Conservation (phyloP, 805 yeast genomes). For the Suhomyces sp. region DNA sequence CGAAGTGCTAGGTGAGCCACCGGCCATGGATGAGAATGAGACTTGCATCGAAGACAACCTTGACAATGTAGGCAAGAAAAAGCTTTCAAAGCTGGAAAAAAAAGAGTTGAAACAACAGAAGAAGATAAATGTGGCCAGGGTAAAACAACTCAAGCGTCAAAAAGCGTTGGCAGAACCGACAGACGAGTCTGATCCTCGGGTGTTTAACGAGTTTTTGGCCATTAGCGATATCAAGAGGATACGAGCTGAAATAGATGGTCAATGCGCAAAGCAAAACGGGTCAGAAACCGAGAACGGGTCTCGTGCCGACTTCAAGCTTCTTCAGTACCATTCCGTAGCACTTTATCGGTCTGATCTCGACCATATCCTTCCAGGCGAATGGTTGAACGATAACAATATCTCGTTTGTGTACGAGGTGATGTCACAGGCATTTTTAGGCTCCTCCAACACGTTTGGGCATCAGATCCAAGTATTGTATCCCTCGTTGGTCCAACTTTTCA, state of each 20-base stretch:
- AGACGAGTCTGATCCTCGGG: not conserved
- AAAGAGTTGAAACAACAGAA: constrained; percentile 11
- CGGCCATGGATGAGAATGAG: not conserved
- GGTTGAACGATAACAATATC: constrained; percentile 73
- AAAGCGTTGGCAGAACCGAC: constrained; percentile 2
- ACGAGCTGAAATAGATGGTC: not conserved
- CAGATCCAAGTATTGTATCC: constrained; percentile 47
- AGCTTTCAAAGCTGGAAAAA: constrained; percentile 8
- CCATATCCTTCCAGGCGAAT: constrained; percentile 60
- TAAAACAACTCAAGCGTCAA: constrained; percentile 15
- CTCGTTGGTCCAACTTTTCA: constrained; percentile 59
- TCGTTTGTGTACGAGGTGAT: constrained; percentile 57
- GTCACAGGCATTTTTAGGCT: constrained; percentile 19
- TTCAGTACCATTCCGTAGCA: constrained; percentile 56
- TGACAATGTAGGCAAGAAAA: not conserved
- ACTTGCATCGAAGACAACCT: not conserved
- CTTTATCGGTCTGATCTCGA: constrained; percentile 57
- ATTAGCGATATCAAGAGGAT: constrained; percentile 17
- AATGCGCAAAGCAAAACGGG: constrained; percentile 2
- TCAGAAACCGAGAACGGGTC: constrained; percentile 13
- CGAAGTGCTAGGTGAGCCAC: not conserved
- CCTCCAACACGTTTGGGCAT: constrained; percentile 12
- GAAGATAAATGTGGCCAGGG: constrained; percentile 18
- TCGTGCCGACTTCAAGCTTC: constrained; percentile 25
- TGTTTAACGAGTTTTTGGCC: constrained; percentile 12